Conservation (phyloP, 495 filamentous ascomycete genomes). For the Ascobolus immersus region DNA sequence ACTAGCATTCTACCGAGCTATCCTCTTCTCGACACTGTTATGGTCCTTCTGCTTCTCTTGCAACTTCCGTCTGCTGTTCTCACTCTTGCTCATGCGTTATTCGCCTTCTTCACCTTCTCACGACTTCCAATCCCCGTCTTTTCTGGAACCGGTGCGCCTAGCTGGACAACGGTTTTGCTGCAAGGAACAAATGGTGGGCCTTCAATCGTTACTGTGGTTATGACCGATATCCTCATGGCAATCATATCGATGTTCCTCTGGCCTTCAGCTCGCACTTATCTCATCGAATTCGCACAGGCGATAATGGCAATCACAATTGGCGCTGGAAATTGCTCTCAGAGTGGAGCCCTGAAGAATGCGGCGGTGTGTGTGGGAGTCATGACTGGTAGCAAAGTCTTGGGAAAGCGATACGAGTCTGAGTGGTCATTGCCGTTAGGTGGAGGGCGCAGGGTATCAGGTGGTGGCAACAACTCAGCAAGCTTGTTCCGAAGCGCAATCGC, state of each 20-base stretch:
- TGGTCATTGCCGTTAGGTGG: constrained; percentile 19
- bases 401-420: constrained; percentile 25
- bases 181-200: constrained; percentile 16
- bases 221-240: constrained; percentile 48
- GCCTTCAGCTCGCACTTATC: constrained; percentile 65
- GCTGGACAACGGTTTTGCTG: constrained; percentile 20
- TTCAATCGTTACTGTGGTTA: constrained; percentile 38
- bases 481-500: constrained; percentile 42
- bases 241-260: constrained; percentile 74
- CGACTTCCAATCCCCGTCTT: constrained; percentile 39
- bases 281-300: constrained; percentile 82
- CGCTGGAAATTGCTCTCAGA: constrained; percentile 50
- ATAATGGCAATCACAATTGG: constrained; percentile 86
- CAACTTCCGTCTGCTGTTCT: constrained; percentile 83
- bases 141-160: constrained; percentile 22
- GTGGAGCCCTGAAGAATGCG: constrained; percentile 43
- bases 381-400: constrained; percentile 36
- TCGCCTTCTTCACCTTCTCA: constrained; percentile 81
- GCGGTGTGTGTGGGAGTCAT: constrained; percentile 63
- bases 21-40: constrained; percentile 84
- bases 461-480: constrained; percentile 25
- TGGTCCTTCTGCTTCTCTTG: constrained; percentile 89
- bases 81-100: constrained; percentile 75
- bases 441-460: constrained; percentile 19
- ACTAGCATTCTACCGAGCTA: constrained; percentile 51